phyloP scores from a whole-genome alignment of 1,284 basidiomycete species.

The Naganishia sp. region DNA sequence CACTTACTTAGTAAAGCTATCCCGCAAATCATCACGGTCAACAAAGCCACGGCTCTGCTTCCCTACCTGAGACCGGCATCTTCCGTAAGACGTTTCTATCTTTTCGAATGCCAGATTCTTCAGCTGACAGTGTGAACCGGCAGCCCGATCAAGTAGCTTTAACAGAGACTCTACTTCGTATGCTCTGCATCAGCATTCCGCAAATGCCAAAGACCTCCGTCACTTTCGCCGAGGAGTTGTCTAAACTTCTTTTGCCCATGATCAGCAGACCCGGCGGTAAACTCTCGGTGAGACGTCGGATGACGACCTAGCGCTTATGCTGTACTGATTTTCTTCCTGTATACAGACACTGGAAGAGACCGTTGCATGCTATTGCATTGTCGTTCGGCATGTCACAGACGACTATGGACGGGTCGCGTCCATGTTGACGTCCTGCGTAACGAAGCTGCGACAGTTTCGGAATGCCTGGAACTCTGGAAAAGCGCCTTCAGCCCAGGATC shows the following conservation, averaged over 20 bases:
- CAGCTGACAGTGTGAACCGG: constrained; percentile 24
- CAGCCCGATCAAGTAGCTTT: constrained; percentile 79
- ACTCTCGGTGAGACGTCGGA: constrained; percentile 58
- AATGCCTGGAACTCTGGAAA: constrained; percentile 32
- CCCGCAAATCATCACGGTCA: constrained; percentile 74
- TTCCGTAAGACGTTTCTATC: constrained; percentile 39
- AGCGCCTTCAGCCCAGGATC: constrained; percentile 15
- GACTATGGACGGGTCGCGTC: constrained; percentile 75
- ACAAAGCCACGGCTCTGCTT: constrained; percentile 75
- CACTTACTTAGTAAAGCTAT: constrained; percentile 77
- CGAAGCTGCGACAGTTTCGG: constrained; percentile 35
- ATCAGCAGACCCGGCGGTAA: constrained; percentile 75
- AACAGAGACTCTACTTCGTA: constrained; percentile 79
- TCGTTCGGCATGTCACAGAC: constrained; percentile 80
- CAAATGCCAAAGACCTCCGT: constrained; percentile 82
- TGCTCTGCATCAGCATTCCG: constrained; percentile 81
- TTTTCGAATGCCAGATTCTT: not conserved
- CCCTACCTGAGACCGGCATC: constrained; percentile 77
- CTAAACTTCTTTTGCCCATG: constrained; percentile 78
- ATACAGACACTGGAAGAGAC: constrained; percentile 78
- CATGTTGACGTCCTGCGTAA: constrained; percentile 70
- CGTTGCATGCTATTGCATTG: constrained; percentile 85
- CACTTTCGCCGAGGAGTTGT: constrained; percentile 82
- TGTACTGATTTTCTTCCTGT: constrained; percentile 11
- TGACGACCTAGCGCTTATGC: constrained; percentile 1